Base-by-base conservation (phyloP, 2,329 filamentous ascomycete genomes). In the Coniochaeta ligniaria region DNA sequence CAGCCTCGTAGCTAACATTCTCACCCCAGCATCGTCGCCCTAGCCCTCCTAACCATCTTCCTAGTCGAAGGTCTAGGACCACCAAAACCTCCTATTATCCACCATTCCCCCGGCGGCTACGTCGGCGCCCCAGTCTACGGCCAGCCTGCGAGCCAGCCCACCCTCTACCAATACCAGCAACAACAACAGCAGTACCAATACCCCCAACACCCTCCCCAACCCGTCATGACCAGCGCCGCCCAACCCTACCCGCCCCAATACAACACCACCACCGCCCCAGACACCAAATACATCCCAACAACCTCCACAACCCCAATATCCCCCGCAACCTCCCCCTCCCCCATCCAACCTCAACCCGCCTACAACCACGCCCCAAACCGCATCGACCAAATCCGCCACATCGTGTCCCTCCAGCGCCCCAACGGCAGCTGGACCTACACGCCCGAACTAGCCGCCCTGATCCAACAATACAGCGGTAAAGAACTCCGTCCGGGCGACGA, bases 31-130 rank as follows among this genome's bases (percentile, higher is more conserved):
- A 52, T 68, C 22, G 26, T 69, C 26, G 69, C 68, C 54, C 63
- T 70, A 6, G 57, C 64, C 16, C 66, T 71, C 28, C 60, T 69
- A 43, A 64, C 63, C 20, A 57, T 67, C 33, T 66, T 68, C 60
- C 28, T 66, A 36, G 16, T 61, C n/a, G 45, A 31, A 16, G 59
- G 33, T 16, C 45, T 35, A 6, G 11, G 54, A 43, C 38, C 59
- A 26, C 41, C 31, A 20, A 43, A 11, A 16, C 22, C 31, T 22
- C 26, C 31, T 31, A 41, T n/a, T 50, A 43, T 24, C 31, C 16
- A 54, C 17, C 17, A 22, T 8, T 11, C 58, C 7, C 58, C 47
- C 47, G 62, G 11, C 43, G 43, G n/a, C 22, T 24, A 47, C 43
- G 12, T 17, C 43, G 6, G 20, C 3, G 11, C 22, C 57, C 20